Evolutionary conservation across 78 protist species (phyloP), one percentile per base, ranked within the genome.

Genomic region (Dictyostelium discoideum): DNA sequence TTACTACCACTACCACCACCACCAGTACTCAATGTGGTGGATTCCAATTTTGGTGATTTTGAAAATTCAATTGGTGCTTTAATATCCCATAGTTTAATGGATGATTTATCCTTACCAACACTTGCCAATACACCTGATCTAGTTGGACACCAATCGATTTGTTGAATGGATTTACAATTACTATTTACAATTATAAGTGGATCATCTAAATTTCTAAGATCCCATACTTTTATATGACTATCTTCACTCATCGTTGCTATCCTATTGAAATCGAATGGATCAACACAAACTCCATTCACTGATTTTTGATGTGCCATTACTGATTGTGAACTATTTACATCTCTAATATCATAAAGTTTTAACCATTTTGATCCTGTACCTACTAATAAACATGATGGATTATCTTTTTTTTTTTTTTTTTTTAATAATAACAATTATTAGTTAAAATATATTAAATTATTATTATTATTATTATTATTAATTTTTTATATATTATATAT

Each of bases 111-210:
- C 40, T 92, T 81, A 40, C 93, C 89, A 83, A 65, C 29, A 24
- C 94, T 54, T 3, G 97, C 97, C 5, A 95, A 65, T 14, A 95
- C 92, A 83, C 97, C 97, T 0, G 92, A 82, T 72, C 97, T 44
- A 13, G 94, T 84, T 20, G 97, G 97, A 72, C 94, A 95, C 97
- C 97, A 95, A 26, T 95, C 97, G 13, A 95, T 78, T 48, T 93
- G 96, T 77, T 85, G 93, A 44, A 93, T 85, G 10, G 92, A 46
- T 79, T 95, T 95, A 74, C 81, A 95, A 54, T 76, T 74, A 60
- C 95, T 88, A 60, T 86, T 80, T 60, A 95, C 83, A 22, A 83
- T 46, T n/a, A 90, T 48, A 26, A 88, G 29, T 44, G 97, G 77
- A 13, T 95, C 97, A n/a, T 80, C 93, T 37, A 95, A 85, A 4